Conservation (phyloP, 495 filamentous ascomycete genomes). For the Xylaria venustula region DNA sequence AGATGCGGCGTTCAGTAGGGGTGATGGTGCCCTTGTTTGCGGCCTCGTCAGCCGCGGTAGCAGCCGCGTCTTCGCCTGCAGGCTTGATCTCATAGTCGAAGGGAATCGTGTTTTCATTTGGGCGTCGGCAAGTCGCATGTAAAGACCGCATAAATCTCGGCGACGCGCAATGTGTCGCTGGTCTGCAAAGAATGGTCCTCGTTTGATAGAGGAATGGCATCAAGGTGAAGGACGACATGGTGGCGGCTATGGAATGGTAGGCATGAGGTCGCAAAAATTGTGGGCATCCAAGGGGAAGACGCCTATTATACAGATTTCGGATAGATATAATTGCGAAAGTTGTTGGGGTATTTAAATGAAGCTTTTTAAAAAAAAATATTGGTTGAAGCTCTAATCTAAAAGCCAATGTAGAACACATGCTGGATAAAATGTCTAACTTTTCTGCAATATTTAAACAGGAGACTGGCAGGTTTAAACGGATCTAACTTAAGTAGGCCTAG, state of each 20-base stretch:
- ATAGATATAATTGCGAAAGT: too few relatives aligned
- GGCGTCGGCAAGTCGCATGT: conserved; percentile 14
- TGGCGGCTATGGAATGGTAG: background rate
- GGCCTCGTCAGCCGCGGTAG: background rate
- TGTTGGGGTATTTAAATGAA: too few relatives aligned
- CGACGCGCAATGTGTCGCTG: conserved; percentile 17
- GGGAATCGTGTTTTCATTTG: background rate
- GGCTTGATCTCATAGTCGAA: conserved; percentile 9
- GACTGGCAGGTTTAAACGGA: too few relatives aligned
- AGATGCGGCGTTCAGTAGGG: conserved; percentile 50
- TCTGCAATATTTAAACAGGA: too few relatives aligned
- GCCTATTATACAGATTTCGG: too few relatives aligned
- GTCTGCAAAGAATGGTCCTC: conserved; percentile 51
- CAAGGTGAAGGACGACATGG: conserved; percentile 39
- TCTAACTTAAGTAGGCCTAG: too few relatives aligned
- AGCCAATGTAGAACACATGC: too few relatives aligned
- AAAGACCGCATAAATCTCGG: conserved; percentile 18
- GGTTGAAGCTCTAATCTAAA: too few relatives aligned
- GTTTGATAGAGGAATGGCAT: conserved; percentile 72
- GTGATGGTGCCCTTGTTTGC: conserved; percentile 53
- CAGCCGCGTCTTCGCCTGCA: background rate
- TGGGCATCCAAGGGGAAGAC: too few relatives aligned
- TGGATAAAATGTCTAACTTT: too few relatives aligned
- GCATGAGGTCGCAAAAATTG: background rate
- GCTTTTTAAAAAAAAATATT: too few relatives aligned